Percentiles rank a stretch among this genome's conserved stretches.
Conservation (phyloP, 805 yeast genomes). For the Millerozyma acaciae region DNA sequence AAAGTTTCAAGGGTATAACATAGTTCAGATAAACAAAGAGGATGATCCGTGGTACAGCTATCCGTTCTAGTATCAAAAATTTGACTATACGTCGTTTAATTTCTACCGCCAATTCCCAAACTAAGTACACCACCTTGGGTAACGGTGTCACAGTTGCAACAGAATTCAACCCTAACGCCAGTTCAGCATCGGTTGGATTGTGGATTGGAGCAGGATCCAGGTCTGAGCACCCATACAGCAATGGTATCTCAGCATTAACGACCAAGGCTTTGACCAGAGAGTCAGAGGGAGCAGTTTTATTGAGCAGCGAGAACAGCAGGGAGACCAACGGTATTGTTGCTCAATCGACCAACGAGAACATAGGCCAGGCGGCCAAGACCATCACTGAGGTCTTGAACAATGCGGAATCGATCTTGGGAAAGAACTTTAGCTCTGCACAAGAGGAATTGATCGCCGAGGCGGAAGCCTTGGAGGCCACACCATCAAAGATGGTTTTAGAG, state of each 20-base stretch:
- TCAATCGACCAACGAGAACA: conserved; percentile 48
- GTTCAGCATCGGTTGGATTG: conserved; percentile 62
- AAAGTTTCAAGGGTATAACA: too few species aligned
- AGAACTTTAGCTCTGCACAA: conserved; percentile 47
- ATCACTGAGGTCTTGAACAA: conserved; percentile 44
- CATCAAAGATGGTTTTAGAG: conserved; percentile 58
- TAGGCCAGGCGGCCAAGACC: conserved; percentile 48
- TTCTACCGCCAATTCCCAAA: conserved; percentile 54
- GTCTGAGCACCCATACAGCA: conserved; percentile 74
- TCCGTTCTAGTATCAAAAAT: conserved; percentile 27
- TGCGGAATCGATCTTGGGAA: conserved; percentile 34
- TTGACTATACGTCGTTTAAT: conserved; percentile 50
- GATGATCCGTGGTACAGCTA: conserved; percentile 42
- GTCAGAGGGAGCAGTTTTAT: conserved; percentile 50
- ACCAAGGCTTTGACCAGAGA: conserved; percentile 46
- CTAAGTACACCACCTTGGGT: conserved; percentile 66
- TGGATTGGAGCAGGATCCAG: conserved; percentile 76
- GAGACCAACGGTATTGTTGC: conserved; percentile 65
- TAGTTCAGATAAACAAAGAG: conserved; percentile 3
- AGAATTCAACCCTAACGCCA: conserved; percentile 53
- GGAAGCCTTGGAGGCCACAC: conserved; percentile 51
- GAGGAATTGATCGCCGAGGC: conserved; percentile 43
- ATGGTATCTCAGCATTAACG: conserved; percentile 71
- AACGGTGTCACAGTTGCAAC: conserved; percentile 76
- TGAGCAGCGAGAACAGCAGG: conserved; percentile 52